Percentiles rank a stretch among this genome's conserved stretches.
phyloP scores from a whole-genome alignment of 768 basidiomycete genomes.

The Pisolithus marmoratus region DNA sequence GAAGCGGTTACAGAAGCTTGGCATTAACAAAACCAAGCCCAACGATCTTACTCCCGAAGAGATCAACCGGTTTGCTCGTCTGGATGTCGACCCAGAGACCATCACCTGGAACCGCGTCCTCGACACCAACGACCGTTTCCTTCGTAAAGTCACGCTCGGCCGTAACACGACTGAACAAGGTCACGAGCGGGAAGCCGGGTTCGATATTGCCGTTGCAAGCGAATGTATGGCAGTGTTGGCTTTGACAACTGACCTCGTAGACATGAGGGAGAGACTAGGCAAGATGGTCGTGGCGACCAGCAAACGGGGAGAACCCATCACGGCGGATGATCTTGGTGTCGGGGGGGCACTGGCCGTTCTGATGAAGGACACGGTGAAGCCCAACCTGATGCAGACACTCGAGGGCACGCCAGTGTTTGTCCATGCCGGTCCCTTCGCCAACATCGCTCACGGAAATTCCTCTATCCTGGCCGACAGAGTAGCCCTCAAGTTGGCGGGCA shows the following conservation, averaged over 20 bases:
- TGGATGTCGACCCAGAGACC: conserved; percentile 85
- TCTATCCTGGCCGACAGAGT: conserved; percentile 97
- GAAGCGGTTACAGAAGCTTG: conserved; percentile 90
- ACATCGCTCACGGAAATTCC: conserved; percentile 98
- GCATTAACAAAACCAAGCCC: conserved; percentile 91
- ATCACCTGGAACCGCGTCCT: conserved; percentile 98
- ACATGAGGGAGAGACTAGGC: conserved; percentile 90
- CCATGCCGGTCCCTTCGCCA: conserved; percentile 97
- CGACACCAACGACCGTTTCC: conserved; percentile 95
- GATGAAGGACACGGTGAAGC: conserved; percentile 99
- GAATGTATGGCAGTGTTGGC: conserved; percentile 99
- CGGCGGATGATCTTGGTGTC: conserved; percentile 93
- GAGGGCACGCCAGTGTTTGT: conserved; percentile 99
- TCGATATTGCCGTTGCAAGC: conserved; percentile 95
- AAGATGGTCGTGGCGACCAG: conserved; percentile 96
- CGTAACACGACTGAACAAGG: conserved; percentile 87
- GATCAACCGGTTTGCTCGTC: conserved; percentile 80
- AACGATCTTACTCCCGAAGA: conserved; percentile 91
- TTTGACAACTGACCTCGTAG: conserved; percentile 76
- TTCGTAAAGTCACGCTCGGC: conserved; percentile 92
- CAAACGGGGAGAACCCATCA: conserved; percentile 86
- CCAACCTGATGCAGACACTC: conserved; percentile 97
- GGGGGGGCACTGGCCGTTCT: conserved; percentile 93
- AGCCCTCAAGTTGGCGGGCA: conserved; percentile 94
- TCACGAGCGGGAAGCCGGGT: conserved; percentile 82